A percentile compares a stretch with the other conserved stretches of the same genome.
Conservation (phyloP, 78 protist genomes). For the Planoprotostelium fungivorum region DNA sequence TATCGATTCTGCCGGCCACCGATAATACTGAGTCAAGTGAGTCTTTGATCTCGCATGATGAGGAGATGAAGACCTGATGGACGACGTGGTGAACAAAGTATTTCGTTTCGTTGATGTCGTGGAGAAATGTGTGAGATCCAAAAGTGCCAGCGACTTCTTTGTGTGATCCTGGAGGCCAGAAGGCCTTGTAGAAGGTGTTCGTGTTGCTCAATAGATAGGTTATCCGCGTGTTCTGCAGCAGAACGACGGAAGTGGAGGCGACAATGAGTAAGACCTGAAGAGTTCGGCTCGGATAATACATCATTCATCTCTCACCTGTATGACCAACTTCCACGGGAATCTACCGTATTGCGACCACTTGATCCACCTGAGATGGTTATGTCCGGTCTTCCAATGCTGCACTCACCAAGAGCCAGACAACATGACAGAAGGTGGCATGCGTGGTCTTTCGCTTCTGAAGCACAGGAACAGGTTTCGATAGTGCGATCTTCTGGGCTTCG, state of each 20-base stretch:
- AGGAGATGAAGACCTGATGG: neutral
- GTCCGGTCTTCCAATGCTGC: neutral
- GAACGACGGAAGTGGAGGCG: neutral
- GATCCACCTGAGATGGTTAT: neutral
- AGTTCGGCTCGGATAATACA: neutral
- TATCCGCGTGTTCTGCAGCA: neutral
- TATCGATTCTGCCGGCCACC: neutral
- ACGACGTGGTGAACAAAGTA: neutral
- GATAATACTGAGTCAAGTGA: neutral
- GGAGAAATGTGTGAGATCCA: neutral
- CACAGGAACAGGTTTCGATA: neutral
- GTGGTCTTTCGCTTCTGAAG: neutral
- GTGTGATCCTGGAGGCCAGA: neutral
- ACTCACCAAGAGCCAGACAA: neutral
- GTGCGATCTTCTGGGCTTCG: too few relatives aligned
- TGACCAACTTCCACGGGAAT: neutral
- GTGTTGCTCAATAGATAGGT: neutral
- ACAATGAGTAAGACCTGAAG: neutral
- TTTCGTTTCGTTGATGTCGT: neutral
- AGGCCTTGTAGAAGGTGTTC: neutral
- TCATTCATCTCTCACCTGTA: neutral
- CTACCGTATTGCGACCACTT: neutral
- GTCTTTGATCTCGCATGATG: too few relatives aligned
- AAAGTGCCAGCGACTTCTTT: neutral
- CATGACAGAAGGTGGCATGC: neutral